phyloP scores from a whole-genome alignment of 164 flowering plant genomes.

The Liquidambar formosana region DNA sequence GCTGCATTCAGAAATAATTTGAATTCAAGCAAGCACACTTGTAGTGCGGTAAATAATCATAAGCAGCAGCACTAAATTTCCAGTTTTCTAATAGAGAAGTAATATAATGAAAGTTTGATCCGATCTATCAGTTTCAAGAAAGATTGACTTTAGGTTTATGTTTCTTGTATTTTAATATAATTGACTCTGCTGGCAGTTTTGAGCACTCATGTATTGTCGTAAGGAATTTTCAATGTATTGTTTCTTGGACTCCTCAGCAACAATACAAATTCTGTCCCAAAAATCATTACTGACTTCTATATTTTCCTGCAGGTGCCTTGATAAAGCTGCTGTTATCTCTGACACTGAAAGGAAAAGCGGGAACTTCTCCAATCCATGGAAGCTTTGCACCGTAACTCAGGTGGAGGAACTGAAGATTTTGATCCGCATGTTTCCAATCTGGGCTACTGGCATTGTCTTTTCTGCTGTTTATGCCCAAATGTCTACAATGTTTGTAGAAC shows the following conservation, averaged over 20 bases:
- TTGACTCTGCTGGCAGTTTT: neutral
- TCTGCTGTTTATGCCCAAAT: slow-evolving; percentile 87
- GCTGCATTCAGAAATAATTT: too few species aligned
- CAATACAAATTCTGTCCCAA: neutral
- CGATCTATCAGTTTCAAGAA: neutral
- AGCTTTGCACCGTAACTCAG: slow-evolving; percentile 82
- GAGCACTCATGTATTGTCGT: too few species aligned
- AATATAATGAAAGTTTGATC: too few species aligned
- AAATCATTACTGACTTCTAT: neutral
- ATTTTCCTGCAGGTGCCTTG: slow-evolving; percentile 56
- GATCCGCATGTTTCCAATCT: slow-evolving; percentile 87
- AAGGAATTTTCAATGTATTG: neutral
- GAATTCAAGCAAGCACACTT: too few species aligned
- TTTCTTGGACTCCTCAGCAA: neutral
- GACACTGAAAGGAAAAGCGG: slow-evolving; percentile 53
- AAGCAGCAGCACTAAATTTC: too few species aligned
- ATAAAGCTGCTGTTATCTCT: slow-evolving; percentile 70
- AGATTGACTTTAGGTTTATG: neutral
- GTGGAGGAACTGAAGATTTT: slow-evolving; percentile 85
- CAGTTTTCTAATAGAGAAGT: too few species aligned
- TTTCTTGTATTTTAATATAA: neutral
- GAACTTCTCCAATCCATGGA: slow-evolving; percentile 65
- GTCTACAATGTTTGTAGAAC: slow-evolving; percentile 88
- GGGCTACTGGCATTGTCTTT: slow-evolving; percentile 86
- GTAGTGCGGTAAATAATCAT: too few species aligned